Evolutionary conservation across 2,329 filamentous ascomycete genomes (phyloP), one percentile per base, ranked within the genome.

Genomic region (Colletotrichum tropicicola): DNA sequence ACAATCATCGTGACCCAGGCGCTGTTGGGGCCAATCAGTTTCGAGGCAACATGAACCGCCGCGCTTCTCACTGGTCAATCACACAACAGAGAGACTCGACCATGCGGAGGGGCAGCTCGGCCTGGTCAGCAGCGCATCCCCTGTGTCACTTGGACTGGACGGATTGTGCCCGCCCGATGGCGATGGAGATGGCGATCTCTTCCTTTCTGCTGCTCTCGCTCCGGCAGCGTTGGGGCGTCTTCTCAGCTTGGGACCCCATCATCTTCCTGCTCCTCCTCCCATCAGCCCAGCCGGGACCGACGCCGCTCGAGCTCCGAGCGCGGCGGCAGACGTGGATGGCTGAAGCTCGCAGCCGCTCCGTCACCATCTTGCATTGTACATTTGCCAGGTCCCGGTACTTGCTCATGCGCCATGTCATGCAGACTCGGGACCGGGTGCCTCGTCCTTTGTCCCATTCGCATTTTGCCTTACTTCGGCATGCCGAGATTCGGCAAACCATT

Each of bases 331-430:
- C 30, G 32, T 63, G 28, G 28, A 54, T 60, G 48, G 21, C 12
- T 59, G 48, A 35, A 47, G 23, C 15, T 21, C 27, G 28, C 57
- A 53, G 19, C 49, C 43, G 28, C 62, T 32, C 30, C 49, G 15
- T 44, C 19, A 44, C 44, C 49, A 45, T 44, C 49, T 32, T 45
- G 49, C 57, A 61, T 55, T 30, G 17, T 32, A 23, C 43, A 30
- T 25, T 61, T 30, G 43, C 49, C 17, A 55, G 48, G 17, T n/a
- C 44, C 47, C 60, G 60, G 60, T 48, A 64, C 48, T 54, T 54
- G 13, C 44, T 30, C 57, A 65, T 55, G 57, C 44, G 43, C 57
- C 28, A 55, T 60, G 49, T 51, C 61, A 65, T 61, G 57, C 57
- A 61, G 41, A 39, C 7, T 37, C 49, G 15, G 35, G 19, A 35